A percentile compares a stretch with the other conserved stretches of the same genome.
phyloP scores from a whole-genome alignment of 2,329 filamentous ascomycete species.

The Trichophyton rubrum region DNA sequence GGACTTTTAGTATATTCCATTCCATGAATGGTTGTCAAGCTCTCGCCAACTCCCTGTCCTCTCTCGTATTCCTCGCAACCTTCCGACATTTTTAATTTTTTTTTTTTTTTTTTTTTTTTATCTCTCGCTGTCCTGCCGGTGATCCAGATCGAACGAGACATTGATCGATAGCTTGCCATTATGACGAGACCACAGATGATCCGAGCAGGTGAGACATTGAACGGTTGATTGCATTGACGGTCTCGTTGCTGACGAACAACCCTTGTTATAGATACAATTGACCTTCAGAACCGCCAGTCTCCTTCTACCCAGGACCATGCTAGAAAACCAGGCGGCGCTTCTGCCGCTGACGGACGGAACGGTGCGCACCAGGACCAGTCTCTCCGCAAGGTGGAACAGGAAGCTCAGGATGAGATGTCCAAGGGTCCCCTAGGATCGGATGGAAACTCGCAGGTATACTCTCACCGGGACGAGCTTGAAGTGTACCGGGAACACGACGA shows the following conservation, averaged over 20 bases:
- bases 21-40: neutral
- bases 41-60: neutral
- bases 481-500: conserved; percentile 21
- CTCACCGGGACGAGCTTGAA: conserved; percentile 23
- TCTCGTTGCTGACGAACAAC: neutral
- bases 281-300: conserved; percentile 72
- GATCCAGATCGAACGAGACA: neutral
- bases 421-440: conserved; percentile 51
- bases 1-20: neutral
- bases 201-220: conserved; percentile 31
- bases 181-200: conserved; percentile 36
- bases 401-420: conserved; percentile 59
- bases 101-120: neutral
- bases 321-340: conserved; percentile 36
- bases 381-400: conserved; percentile 65
- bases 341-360: conserved; percentile 43
- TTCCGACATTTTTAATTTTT: neutral
- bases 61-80: neutral
- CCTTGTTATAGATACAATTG: conserved; percentile 63
- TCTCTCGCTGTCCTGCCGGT: neutral
- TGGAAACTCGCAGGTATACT: conserved; percentile 34
- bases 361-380: conserved; percentile 78
- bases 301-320: conserved; percentile 77
- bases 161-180: conserved; percentile 5
- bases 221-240: neutral